Conservation (phyloP, 257 asterid species). For the Solanum appendiculatum region DNA sequence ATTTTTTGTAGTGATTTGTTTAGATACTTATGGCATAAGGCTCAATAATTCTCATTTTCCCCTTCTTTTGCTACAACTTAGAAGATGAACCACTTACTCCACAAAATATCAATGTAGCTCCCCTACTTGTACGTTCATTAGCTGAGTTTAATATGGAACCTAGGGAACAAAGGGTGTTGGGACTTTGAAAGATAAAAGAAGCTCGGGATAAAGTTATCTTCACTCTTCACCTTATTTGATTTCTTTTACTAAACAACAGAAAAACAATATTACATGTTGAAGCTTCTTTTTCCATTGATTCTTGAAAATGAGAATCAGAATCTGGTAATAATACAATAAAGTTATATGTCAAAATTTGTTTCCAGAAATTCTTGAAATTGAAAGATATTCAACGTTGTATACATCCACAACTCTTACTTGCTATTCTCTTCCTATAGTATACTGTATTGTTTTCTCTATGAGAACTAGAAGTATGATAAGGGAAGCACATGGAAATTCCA, state of each 20-base stretch:
- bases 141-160: background rate
- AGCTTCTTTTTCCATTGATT: background rate
- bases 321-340: background rate
- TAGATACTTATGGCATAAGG: background rate
- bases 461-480: background rate
- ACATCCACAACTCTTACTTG: background rate
- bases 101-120: background rate
- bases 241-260: background rate
- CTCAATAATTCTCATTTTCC: background rate
- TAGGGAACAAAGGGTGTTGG: background rate
- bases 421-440: background rate
- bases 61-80: background rate
- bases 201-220: background rate
- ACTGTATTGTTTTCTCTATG: background rate
- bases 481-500: background rate
- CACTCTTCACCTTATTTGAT: background rate
- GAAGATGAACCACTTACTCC: background rate
- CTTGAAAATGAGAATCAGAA: background rate
- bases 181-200: background rate
- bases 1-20: background rate
- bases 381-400: background rate
- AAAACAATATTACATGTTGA: background rate
- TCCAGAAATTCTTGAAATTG: background rate
- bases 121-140: background rate
- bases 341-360: background rate